Evolutionary conservation across 352 stramenopile species (phyloP).

Genomic region (Peronospora destructor): DNA sequence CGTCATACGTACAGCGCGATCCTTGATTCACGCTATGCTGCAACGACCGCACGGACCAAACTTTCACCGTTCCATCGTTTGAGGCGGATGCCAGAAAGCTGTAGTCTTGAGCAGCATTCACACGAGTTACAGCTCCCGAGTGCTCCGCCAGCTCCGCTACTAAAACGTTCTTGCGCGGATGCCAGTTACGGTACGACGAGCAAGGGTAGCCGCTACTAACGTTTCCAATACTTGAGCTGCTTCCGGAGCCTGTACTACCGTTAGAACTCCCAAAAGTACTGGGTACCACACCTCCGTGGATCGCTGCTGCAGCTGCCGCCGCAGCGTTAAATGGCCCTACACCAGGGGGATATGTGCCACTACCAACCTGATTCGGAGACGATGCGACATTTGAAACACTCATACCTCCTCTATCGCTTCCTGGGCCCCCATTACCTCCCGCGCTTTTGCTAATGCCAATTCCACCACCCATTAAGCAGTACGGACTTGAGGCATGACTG

Average conservation of each 20-base stretch:
- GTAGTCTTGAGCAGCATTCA: conserved; percentile 92
- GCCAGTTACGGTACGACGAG: conserved; percentile 69
- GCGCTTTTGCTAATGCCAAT: conserved; percentile 10
- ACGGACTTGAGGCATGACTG: conserved; percentile 58
- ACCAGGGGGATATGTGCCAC: conserved; percentile 25
- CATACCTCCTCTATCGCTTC: conserved; percentile 28
- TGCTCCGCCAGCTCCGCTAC: conserved; percentile 89
- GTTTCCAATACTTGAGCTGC: conserved; percentile 24
- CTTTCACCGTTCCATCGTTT: conserved; percentile 92
- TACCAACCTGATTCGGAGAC: conserved; percentile 24
- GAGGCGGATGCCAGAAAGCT: conserved; percentile 94
- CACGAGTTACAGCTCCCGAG: conserved; percentile 86
- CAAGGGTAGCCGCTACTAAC: conserved; percentile 31
- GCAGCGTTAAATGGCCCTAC: conserved; percentile 22
- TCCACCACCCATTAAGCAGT: conserved; percentile 28
- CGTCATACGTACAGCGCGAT: conserved; percentile 90
- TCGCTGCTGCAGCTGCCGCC: conserved; percentile 24
- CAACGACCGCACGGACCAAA: conserved; percentile 92
- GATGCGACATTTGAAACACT: conserved; percentile 22
- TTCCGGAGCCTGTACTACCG: conserved; percentile 18
- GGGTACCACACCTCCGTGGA: conserved; percentile 27
- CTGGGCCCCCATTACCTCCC: conserved; percentile 15
- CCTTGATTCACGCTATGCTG: conserved; percentile 91
- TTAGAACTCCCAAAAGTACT: conserved; percentile 23
- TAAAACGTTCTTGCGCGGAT: conserved; percentile 74